Evolutionary conservation across 495 filamentous ascomycete genomes (phyloP).

Genomic region (Oleoguttula mirabilis): DNA sequence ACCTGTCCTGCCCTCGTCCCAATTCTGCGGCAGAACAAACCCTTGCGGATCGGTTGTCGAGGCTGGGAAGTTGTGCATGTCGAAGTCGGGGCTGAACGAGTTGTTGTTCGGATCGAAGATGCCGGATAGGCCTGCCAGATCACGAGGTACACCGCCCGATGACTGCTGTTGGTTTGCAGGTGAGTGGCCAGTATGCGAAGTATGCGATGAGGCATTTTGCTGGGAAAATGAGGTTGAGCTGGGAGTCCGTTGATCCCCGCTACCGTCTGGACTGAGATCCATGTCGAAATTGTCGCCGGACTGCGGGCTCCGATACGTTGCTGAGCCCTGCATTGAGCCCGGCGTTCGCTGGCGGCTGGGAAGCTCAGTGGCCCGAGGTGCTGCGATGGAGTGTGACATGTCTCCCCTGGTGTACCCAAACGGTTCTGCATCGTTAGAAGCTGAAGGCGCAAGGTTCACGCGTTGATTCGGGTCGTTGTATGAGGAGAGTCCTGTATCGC

Average conservation of each 20-base stretch:
- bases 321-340: constrained; percentile 6
- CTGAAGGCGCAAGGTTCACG: not conserved
- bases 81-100: constrained; percentile 2
- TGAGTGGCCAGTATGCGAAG: constrained; percentile 13
- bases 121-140: not conserved
- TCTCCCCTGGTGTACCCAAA: constrained; percentile 4
- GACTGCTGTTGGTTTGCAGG: constrained; percentile 6
- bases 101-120: not conserved
- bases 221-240: constrained; percentile 7
- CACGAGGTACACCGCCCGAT: not conserved
- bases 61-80: constrained; percentile 11
- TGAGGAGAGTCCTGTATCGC: constrained; percentile 2
- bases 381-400: constrained; percentile 5
- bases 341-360: constrained; percentile 15
- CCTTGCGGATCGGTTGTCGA: no score
- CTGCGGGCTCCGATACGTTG: constrained; percentile 7
- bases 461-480: constrained; percentile 2
- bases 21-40: constrained; percentile 5
- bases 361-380: constrained; percentile 8
- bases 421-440: not conserved
- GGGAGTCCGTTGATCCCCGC: constrained; percentile 8
- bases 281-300: constrained; percentile 7
- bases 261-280: constrained; percentile 14
- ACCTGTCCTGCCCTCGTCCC: constrained; percentile 1
- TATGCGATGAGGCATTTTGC: constrained; percentile 9